A percentile compares a stretch with the other conserved stretches of the same genome.
Conservation (phyloP, 192 early-diverging fungal species). For the Mortierella antarctica region DNA sequence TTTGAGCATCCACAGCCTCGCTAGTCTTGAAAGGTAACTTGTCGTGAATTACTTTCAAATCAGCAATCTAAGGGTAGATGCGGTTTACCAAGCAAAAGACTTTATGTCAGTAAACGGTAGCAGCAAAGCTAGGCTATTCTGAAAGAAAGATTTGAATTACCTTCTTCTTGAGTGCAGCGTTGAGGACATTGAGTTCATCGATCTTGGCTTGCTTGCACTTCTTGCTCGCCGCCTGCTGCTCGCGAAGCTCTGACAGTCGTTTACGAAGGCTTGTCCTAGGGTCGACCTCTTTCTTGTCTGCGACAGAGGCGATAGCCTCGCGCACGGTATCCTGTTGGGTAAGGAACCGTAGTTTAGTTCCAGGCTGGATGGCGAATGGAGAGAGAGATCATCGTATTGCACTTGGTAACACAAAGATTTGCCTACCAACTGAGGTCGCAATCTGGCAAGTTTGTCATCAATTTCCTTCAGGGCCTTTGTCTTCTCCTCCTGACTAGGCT, state of each 20-base stretch:
- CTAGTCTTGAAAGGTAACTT: conserved; percentile 84
- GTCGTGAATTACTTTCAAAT: conserved; percentile 77
- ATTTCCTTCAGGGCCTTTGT: conserved; percentile 46
- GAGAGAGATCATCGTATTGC: neutral
- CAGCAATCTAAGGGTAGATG: conserved; percentile 63
- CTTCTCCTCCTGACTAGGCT: conserved; percentile 48
- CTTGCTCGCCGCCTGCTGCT: conserved; percentile 77
- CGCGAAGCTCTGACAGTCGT: conserved; percentile 73
- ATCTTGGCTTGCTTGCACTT: conserved; percentile 75
- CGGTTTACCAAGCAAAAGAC: neutral
- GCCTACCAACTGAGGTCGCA: conserved; percentile 50
- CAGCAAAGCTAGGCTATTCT: neutral
- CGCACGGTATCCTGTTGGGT: conserved; percentile 36
- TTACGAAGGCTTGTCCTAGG: conserved; percentile 58
- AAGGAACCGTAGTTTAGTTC: neutral
- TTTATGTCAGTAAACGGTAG: neutral
- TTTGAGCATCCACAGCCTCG: conserved; percentile 82
- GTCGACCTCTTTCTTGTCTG: conserved; percentile 36
- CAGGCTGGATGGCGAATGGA: neutral
- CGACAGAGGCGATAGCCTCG: conserved; percentile 37
- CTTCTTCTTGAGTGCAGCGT: conserved; percentile 86
- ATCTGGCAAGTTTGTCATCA: conserved; percentile 50
- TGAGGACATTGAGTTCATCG: conserved; percentile 76
- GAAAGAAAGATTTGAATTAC: conserved; percentile 37
- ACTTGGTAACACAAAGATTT: neutral